A percentile compares a stretch with the other conserved stretches of the same genome.
Evolutionary conservation across 2,329 filamentous ascomycete genomes (phyloP).

Genomic region (Ophiognomonia clavigignenti-juglandacearum): DNA sequence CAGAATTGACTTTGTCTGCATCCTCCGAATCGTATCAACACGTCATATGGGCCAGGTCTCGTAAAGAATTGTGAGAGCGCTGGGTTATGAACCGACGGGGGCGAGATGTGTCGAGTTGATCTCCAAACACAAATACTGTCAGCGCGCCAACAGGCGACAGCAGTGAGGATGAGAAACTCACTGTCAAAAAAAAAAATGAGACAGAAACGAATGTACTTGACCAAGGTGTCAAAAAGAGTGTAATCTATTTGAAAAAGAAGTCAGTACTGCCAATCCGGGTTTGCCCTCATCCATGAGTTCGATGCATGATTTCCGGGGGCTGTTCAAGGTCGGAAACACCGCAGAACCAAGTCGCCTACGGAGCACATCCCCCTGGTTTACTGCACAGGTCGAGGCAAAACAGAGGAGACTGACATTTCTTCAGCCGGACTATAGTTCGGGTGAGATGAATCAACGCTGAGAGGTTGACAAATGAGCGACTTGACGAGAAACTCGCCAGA

Average conservation of each 20-base stretch:
- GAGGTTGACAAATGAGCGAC: slow-evolving; percentile 38
- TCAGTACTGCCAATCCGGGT: slow-evolving; percentile 17
- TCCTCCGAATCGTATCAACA: slow-evolving; percentile 27
- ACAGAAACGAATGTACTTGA: slow-evolving; percentile 56
- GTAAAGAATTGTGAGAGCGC: not conserved
- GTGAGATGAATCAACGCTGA: slow-evolving; percentile 19
- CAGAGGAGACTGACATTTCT: slow-evolving; percentile 5
- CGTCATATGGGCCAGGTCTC: slow-evolving; percentile 12
- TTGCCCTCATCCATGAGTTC: not conserved
- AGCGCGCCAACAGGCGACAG: slow-evolving; percentile 18
- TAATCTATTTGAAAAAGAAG: slow-evolving; percentile 24
- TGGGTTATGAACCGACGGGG: slow-evolving; percentile 3
- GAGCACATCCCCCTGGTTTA: too few species aligned
- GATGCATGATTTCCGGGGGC: slow-evolving; percentile 27
- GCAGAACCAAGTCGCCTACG: slow-evolving; percentile 11
- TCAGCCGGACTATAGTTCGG: not conserved
- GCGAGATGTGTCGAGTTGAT: slow-evolving; percentile 7
- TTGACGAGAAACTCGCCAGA: slow-evolving; percentile 42
- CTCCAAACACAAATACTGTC: slow-evolving; percentile 17
- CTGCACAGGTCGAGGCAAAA: slow-evolving; percentile 1
- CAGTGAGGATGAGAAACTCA: slow-evolving; percentile 26
- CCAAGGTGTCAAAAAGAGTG: slow-evolving; percentile 48
- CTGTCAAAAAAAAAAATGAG: slow-evolving; percentile 47
- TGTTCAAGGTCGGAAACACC: slow-evolving; percentile 3
- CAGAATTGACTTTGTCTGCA: slow-evolving; percentile 46